phyloP scores from a whole-genome alignment of 75 land plant genomes.

The Cupressus sempervirens region DNA sequence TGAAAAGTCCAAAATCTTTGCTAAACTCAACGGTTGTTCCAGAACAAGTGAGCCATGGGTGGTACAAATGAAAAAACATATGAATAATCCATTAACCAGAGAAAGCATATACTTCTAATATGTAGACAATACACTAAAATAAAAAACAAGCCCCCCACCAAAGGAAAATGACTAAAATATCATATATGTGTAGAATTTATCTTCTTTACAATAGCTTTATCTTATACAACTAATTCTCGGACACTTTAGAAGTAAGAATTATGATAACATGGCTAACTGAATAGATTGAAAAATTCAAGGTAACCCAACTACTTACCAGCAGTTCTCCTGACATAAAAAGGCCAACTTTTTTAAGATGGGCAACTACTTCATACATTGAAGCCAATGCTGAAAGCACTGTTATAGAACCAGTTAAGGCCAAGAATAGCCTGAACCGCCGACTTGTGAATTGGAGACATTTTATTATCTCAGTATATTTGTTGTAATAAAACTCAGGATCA shows the following conservation, averaged over 20 bases:
- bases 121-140: background rate
- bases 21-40: background rate
- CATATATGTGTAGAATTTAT: background rate
- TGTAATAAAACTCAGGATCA: slow-evolving; percentile 21
- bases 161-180: background rate
- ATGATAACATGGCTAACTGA: background rate
- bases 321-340: slow-evolving; percentile 15
- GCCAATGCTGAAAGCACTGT: slow-evolving; percentile 18
- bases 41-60: background rate
- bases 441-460: slow-evolving; percentile 22
- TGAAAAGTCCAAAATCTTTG: background rate
- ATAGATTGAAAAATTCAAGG: background rate
- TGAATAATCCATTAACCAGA: background rate
- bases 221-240: background rate
- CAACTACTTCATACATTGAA: slow-evolving; percentile 32
- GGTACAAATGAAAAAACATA: background rate
- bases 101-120: background rate
- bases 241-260: background rate
- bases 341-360: background rate
- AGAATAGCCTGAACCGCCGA: slow-evolving; percentile 24
- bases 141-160: background rate
- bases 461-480: slow-evolving; percentile 11
- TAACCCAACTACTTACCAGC: slow-evolving; percentile 15
- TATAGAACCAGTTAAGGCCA: slow-evolving; percentile 22
- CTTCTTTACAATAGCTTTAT: background rate